Percentiles rank a stretch among this genome's conserved stretches.
phyloP scores from a whole-genome alignment of 2,329 filamentous ascomycete genomes.

The Claviceps sp. region DNA sequence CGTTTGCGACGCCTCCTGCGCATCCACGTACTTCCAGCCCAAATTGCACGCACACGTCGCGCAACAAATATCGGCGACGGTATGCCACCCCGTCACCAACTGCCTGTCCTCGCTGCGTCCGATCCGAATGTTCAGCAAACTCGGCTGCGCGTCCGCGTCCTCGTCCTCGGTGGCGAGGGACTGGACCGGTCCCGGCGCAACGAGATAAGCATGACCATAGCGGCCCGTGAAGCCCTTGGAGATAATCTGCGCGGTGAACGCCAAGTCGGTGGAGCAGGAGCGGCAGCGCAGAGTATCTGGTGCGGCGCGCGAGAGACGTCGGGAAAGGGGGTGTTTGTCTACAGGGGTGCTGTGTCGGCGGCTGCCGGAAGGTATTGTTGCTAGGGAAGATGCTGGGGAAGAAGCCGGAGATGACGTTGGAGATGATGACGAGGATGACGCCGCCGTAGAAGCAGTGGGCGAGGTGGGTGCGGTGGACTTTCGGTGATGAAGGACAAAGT shows the following conservation, averaged over 20 bases:
- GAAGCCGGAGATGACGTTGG: constrained; percentile 17
- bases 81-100: constrained; percentile 48
- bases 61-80: constrained; percentile 51
- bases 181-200: constrained; percentile 26
- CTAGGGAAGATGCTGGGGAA: constrained; percentile 14
- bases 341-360: constrained; percentile 9
- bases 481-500: constrained; percentile 32
- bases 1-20: constrained; percentile 42
- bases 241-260: constrained; percentile 46
- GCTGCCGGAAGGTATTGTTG: constrained; percentile 17
- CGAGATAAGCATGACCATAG: constrained; percentile 49
- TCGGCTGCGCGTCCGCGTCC: background rate
- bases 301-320: constrained; percentile 27
- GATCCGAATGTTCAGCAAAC: constrained; percentile 41
- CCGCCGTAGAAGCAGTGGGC: constrained; percentile 16
- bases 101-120: constrained; percentile 41
- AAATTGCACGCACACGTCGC: constrained; percentile 40
- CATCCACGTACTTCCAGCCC: constrained; percentile 58
- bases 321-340: background rate
- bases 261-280: constrained; percentile 46
- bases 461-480: constrained; percentile 14
- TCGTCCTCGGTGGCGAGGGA: background rate
- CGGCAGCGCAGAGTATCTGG: constrained; percentile 46
- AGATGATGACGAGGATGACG: constrained; percentile 11
- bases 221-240: constrained; percentile 54